Conservation (phyloP, 2,329 filamentous ascomycete genomes). For the Claviceps digitariae region DNA sequence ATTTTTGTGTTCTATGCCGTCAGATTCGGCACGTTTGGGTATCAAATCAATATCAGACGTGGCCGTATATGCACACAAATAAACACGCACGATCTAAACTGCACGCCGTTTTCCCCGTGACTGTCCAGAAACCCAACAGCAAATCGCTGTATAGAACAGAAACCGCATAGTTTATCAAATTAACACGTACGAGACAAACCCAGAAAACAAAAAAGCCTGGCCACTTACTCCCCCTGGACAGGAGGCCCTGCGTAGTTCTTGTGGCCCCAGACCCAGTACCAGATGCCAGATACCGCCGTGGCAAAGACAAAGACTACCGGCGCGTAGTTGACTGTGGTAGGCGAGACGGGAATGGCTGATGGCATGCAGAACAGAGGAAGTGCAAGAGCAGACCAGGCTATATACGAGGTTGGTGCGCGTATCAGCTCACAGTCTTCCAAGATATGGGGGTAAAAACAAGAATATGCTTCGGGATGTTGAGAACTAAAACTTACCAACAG, state of each 20-base stretch:
- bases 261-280: constrained; percentile 59
- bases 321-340: constrained; percentile 55
- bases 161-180: no score
- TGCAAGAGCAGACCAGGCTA: constrained; percentile 53
- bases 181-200: background rate
- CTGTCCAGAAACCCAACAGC: background rate
- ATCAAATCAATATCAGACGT: background rate
- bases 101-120: background rate
- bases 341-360: constrained; percentile 44
- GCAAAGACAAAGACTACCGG: constrained; percentile 61
- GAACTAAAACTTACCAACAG: constrained; percentile 38
- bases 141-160: no score
- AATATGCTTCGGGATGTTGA: background rate
- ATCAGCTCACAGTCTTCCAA: background rate
- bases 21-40: background rate
- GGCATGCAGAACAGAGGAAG: constrained; percentile 67
- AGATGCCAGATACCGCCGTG: constrained; percentile 43
- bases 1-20: background rate
- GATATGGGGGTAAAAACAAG: background rate
- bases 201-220: background rate
- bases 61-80: background rate
- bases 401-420: constrained; percentile 7
- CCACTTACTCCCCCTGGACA: constrained; percentile 20
- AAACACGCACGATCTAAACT: background rate
- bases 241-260: constrained; percentile 54